Conservation (phyloP, 345 rosid species). For the Heritiera fomes region DNA sequence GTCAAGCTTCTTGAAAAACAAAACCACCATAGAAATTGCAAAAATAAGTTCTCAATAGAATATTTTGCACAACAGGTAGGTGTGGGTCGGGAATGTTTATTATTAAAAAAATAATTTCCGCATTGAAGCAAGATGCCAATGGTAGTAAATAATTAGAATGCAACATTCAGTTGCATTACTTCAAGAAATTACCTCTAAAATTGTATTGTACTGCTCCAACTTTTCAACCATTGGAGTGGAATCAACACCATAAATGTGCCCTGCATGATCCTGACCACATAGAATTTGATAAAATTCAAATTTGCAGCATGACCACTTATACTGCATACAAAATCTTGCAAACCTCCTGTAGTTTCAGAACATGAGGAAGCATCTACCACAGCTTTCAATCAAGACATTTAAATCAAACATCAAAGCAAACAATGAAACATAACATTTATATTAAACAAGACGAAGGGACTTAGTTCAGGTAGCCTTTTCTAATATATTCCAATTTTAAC, state of each 20-base stretch:
- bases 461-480: background rate
- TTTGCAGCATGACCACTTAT: background rate
- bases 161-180: background rate
- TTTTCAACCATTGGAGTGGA: constrained; percentile 81
- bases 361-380: background rate
- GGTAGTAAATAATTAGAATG: background rate
- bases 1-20: constrained; percentile 8
- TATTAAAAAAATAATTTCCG: background rate
- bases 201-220: constrained; percentile 77
- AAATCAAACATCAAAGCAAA: background rate
- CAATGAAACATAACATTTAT: constrained; percentile 2
- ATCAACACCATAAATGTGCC: constrained; percentile 90
- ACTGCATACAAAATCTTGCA: background rate
- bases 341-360: background rate
- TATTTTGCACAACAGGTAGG: background rate
- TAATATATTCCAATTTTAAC: background rate
- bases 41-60: background rate
- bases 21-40: background rate
- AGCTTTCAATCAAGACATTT: background rate
- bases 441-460: background rate
- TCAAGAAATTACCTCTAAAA: constrained; percentile 66
- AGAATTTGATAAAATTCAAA: constrained; percentile 21
- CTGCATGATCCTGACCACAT: constrained; percentile 81
- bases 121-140: constrained; percentile 13
- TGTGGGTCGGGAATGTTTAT: background rate